phyloP scores from a whole-genome alignment of 2,329 filamentous ascomycete genomes.

The Fusarium secorum region DNA sequence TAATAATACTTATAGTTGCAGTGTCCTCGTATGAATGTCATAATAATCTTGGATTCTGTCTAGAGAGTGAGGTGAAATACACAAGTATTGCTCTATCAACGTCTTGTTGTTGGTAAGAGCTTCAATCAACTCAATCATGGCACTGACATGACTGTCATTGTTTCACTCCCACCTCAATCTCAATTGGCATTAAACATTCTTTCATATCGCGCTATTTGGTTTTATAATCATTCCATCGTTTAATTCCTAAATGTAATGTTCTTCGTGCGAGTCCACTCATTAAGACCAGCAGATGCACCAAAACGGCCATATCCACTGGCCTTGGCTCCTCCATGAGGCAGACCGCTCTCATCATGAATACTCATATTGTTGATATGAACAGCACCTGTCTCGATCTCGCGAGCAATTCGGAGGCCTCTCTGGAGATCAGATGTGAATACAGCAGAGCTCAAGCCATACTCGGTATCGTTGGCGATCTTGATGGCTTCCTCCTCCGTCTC shows the following conservation, averaged over 20 bases:
- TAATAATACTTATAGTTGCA: not conserved
- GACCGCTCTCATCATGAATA: constrained; percentile 68
- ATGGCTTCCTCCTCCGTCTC: constrained; percentile 77
- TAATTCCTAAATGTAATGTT: constrained; percentile 64
- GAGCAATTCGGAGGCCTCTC: constrained; percentile 66
- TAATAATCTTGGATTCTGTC: not conserved
- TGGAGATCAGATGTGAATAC: constrained; percentile 77
- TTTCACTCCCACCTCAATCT: too few species aligned
- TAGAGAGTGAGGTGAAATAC: rapidly evolving
- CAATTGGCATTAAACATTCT: not conserved
- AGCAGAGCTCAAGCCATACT: constrained; percentile 76
- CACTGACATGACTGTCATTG: too few species aligned
- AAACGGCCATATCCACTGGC: constrained; percentile 70
- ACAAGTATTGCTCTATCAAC: rapidly evolving
- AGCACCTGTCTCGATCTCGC: constrained; percentile 70
- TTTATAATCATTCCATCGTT: not conserved
- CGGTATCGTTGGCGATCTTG: constrained; percentile 78
- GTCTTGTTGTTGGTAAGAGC: not conserved
- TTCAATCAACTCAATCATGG: rapidly evolving
- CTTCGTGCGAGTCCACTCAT: constrained; percentile 71
- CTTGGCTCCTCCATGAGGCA: constrained; percentile 74
- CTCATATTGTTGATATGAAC: constrained; percentile 74
- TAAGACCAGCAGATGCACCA: constrained; percentile 59
- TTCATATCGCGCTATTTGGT: not conserved
- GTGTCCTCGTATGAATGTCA: too few species aligned